Conservation (phyloP, 768 basidiomycete genomes). For the Vararia minispora region DNA sequence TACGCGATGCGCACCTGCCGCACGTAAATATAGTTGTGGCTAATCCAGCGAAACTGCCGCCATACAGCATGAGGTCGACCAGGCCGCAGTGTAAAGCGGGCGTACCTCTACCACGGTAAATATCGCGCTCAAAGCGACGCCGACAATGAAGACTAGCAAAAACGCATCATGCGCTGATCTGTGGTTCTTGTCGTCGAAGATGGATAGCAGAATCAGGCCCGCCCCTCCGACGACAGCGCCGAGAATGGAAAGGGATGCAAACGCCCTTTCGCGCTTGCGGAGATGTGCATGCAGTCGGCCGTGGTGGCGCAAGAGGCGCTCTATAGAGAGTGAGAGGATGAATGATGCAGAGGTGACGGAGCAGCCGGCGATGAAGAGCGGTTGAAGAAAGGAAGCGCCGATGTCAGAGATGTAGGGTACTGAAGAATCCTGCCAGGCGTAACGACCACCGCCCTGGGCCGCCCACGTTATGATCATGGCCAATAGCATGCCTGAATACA, state of each 20-base stretch:
- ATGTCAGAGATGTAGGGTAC: constrained; percentile 75
- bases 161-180: constrained; percentile 43
- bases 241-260: constrained; percentile 46
- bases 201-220: constrained; percentile 57
- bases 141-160: constrained; percentile 62
- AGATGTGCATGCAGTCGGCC: constrained; percentile 52
- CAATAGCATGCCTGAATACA: constrained; percentile 38
- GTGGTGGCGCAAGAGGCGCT: constrained; percentile 54
- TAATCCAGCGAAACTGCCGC: constrained; percentile 54
- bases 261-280: constrained; percentile 42
- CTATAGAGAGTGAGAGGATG: constrained; percentile 45
- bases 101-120: constrained; percentile 62
- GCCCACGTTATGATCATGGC: constrained; percentile 68
- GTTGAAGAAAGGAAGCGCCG: constrained; percentile 64
- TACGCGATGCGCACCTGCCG: constrained; percentile 42
- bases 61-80: not conserved
- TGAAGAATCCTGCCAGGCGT: constrained; percentile 39
- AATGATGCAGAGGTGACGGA: constrained; percentile 52
- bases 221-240: constrained; percentile 50
- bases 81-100: not conserved
- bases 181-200: constrained; percentile 57
- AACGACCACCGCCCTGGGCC: constrained; percentile 48
- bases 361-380: constrained; percentile 60
- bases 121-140: constrained; percentile 60
- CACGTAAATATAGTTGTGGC: constrained; percentile 37